A percentile compares a stretch with the other conserved stretches of the same genome.
Conservation (phyloP, 345 rosid species). For the Luvunga scandens region DNA sequence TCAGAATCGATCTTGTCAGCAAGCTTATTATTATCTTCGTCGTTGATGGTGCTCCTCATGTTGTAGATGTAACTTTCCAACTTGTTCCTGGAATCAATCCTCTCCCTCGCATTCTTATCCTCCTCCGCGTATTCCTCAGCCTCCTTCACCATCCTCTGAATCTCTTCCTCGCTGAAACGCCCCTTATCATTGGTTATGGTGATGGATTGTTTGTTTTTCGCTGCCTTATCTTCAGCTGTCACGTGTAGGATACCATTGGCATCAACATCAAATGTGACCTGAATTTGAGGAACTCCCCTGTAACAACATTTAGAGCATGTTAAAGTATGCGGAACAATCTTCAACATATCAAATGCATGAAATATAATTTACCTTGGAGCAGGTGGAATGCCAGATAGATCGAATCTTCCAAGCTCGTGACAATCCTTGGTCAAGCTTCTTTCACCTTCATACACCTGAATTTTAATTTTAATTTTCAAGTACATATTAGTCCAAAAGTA, state of each 20-base stretch:
- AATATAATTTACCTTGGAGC: slow-evolving; percentile 45
- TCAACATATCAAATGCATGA: background rate
- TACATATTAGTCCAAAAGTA: background rate
- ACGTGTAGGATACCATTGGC: slow-evolving; percentile 47
- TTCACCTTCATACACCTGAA: slow-evolving; percentile 52
- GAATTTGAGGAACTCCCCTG: slow-evolving; percentile 54
- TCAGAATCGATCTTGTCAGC: slow-evolving; percentile 40
- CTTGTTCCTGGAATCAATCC: slow-evolving; percentile 55
- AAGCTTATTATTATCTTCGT: slow-evolving; percentile 32
- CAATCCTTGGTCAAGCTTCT: slow-evolving; percentile 52
- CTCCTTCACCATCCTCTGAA: slow-evolving; percentile 52
- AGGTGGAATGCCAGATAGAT: slow-evolving; percentile 50
- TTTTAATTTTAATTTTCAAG: background rate
- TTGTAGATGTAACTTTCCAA: slow-evolving; percentile 47
- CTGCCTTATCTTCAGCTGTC: slow-evolving; percentile 54
- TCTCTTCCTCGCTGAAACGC: slow-evolving; percentile 53
- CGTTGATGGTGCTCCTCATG: slow-evolving; percentile 43
- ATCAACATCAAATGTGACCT: slow-evolving; percentile 54
- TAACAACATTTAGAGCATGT: background rate
- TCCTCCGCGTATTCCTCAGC: slow-evolving; percentile 56
- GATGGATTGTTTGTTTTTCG: slow-evolving; percentile 40
- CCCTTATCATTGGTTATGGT: slow-evolving; percentile 53
- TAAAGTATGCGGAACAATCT: background rate
- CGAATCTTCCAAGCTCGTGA: slow-evolving; percentile 49
- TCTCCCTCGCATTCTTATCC: slow-evolving; percentile 42